These are phyloP conservation scores for Lactarius indigo DNA, from an alignment of 768 basidiomycete genomes.

Conservation along the genomic window DNA sequence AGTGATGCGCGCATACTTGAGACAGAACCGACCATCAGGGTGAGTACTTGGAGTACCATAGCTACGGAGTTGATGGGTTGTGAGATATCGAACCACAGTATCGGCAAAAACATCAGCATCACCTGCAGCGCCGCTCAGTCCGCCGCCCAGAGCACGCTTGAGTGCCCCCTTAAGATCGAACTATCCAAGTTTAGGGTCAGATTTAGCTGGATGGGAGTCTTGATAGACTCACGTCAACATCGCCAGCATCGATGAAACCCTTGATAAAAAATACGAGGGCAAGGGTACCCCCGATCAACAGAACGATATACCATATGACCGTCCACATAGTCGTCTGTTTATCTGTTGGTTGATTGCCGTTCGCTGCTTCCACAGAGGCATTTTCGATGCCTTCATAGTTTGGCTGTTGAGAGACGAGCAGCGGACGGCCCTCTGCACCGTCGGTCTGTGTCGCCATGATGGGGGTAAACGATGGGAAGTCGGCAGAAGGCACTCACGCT, in stretches of 20 bases:
- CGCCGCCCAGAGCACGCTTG: slow-evolving; percentile 83
- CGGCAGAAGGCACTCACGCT: neutral
- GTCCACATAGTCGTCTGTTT: slow-evolving; percentile 31
- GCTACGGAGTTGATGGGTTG: slow-evolving; percentile 40
- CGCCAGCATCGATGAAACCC: slow-evolving; percentile 64
- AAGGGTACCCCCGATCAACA: slow-evolving; percentile 38
- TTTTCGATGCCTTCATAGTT: neutral
- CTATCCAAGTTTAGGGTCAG: slow-evolving; percentile 36
- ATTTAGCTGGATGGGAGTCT: neutral
- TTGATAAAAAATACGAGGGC: slow-evolving; percentile 57
- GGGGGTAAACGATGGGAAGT: neutral
- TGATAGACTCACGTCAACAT: slow-evolving; percentile 53
- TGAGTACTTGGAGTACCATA: slow-evolving; percentile 91
- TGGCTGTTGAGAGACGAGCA: slow-evolving; percentile 4
- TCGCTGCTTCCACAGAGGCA: neutral
- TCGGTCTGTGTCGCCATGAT: slow-evolving; percentile 8
- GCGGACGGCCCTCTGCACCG: slow-evolving; percentile 13
- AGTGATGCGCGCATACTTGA: slow-evolving; percentile 16
- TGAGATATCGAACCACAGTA: neutral
- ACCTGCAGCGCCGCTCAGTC: slow-evolving; percentile 86
- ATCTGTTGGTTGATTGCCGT: neutral
- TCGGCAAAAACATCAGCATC: slow-evolving; percentile 11
- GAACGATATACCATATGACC: slow-evolving; percentile 33
- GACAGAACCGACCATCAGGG: slow-evolving; percentile 57
- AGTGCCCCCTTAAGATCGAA: slow-evolving; percentile 79